Evolutionary conservation across 305 asterid genomes (phyloP), one percentile per base, ranked within the genome.

Genomic region (Fraxinus floribunda): DNA sequence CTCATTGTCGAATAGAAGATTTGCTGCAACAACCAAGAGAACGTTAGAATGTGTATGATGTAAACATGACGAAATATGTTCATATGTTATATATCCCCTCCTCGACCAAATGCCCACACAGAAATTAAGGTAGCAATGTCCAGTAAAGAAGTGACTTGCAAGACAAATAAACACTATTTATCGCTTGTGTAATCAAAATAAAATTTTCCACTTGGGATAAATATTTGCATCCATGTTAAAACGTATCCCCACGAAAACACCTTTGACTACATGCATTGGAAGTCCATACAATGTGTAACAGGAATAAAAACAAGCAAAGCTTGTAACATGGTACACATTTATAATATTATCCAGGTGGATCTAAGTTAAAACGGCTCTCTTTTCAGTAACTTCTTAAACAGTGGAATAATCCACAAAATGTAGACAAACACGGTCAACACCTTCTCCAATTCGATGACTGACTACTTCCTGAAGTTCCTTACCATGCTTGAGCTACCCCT

Each of bases 1-100:
- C 68, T 76, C 81, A 77, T 29, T 74, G 60, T 38, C 79, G 36
- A 70, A 80, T 57, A 81, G 85, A 75, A 85, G 82, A 86, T 68
- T 88, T 73, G 85, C 91, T 89, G 90, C 80, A 83, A 76, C 79
- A 71, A 16, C 36, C 49, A 81, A 76, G 78, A 39, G 76, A 35
- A 41, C 18, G 20, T 68, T 64, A 78, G 73, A 24, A 39, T 60
- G 13, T 1, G n/a, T 72, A 49, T n/a, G 77, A 55, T 70, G 78
- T 60, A 75, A 24, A 66, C 34, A 66, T 3, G 26, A 66, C 30
- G 11, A 26, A 26, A 66, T 66, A 26, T 66, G n/a, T 66, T 66
- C 5, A 26, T 66, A 18, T 66, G 36, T 15, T 22, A 62, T 20
- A 62, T 66, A 66, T 22, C 74, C 74, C 29, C 74, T 66, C 35